These are phyloP conservation scores for Trichoderma sp. DNA, from an alignment of 2,329 filamentous ascomycete genomes.

Conservation along the genomic window DNA sequence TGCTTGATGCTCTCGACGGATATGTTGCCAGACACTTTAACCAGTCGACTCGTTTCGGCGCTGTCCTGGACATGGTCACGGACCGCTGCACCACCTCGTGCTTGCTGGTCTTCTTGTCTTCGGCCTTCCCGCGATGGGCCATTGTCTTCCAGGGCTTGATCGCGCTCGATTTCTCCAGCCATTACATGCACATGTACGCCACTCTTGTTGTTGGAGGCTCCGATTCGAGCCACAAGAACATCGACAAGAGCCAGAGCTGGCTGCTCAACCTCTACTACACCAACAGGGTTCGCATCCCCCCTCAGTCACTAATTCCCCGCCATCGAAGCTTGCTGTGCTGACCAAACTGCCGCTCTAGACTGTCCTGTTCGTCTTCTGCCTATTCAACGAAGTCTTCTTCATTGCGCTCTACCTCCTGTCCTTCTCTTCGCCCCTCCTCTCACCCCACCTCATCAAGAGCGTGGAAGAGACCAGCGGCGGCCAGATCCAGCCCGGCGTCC, in stretches of 20 bases:
- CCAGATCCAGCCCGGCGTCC: conserved; percentile 61
- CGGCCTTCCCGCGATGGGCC: conserved; percentile 89
- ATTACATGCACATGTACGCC: conserved; percentile 99
- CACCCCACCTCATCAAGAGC: conserved; percentile 72
- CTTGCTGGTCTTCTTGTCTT: conserved; percentile 88
- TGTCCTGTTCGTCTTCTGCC: conserved; percentile 87
- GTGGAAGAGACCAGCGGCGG: conserved; percentile 52
- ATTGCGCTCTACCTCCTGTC: conserved; percentile 96
- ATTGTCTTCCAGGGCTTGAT: conserved; percentile 94
- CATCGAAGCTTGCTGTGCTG: not conserved
- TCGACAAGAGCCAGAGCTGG: conserved; percentile 83
- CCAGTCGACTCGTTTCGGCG: conserved; percentile 92
- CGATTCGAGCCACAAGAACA: conserved; percentile 84
- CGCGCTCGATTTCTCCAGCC: conserved; percentile 86
- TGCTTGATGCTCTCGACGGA: conserved; percentile 93
- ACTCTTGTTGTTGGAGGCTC: conserved; percentile 83
- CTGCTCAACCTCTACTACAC: conserved; percentile 95
- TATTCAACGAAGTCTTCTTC: conserved; percentile 94
- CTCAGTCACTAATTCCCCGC: not conserved
- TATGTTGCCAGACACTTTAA: conserved; percentile 77
- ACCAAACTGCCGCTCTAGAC: conserved; percentile 50
- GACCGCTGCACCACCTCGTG: conserved; percentile 96
- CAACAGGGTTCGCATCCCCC: conserved; percentile 66
- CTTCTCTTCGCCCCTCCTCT: conserved; percentile 87
- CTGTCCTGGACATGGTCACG: conserved; percentile 98